Evolutionary conservation across 495 filamentous ascomycete species (phyloP).

Genomic region (Mycothermus thermophilus): DNA sequence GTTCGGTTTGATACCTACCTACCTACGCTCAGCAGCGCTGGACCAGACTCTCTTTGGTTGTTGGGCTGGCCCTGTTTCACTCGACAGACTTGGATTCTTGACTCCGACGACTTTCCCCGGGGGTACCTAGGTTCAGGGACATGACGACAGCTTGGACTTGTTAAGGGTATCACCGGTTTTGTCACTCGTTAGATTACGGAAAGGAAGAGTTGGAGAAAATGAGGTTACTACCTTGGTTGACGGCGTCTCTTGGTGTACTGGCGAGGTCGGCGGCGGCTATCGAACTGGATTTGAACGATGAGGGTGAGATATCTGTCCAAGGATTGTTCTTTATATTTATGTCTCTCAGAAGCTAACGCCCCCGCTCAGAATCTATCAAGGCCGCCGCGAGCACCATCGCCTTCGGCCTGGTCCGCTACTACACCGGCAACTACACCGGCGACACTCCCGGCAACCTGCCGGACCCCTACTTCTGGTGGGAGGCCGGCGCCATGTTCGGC

Average conservation of each 20-base stretch:
- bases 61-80: too few species aligned
- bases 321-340: too few species aligned
- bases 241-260: slow-evolving; percentile 12
- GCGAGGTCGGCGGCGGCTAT: slow-evolving; percentile 14
- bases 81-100: too few species aligned
- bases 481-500: slow-evolving; percentile 63
- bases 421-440: slow-evolving; percentile 57
- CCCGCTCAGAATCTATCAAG: slow-evolving; percentile 29
- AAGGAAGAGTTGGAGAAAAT: slow-evolving; percentile 8
- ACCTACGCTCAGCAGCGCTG: too few species aligned
- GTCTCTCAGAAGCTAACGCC: too few species aligned
- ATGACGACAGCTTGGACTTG: too few species aligned
- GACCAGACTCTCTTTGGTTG: too few species aligned
- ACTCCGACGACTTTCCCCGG: not conserved
- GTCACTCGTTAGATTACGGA: not conserved
- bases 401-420: slow-evolving; percentile 39
- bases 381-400: slow-evolving; percentile 31
- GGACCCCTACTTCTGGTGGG: slow-evolving; percentile 71
- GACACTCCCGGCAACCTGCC: slow-evolving; percentile 60
- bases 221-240: slow-evolving; percentile 11
- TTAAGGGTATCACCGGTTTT: too few species aligned
- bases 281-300: slow-evolving; percentile 13
- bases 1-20: too few species aligned
- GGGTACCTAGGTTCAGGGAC: not conserved
- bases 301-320: slow-evolving; percentile 9